Base-by-base conservation (phyloP, 768 basidiomycete species). In the Asterophora lycoperdoides region DNA sequence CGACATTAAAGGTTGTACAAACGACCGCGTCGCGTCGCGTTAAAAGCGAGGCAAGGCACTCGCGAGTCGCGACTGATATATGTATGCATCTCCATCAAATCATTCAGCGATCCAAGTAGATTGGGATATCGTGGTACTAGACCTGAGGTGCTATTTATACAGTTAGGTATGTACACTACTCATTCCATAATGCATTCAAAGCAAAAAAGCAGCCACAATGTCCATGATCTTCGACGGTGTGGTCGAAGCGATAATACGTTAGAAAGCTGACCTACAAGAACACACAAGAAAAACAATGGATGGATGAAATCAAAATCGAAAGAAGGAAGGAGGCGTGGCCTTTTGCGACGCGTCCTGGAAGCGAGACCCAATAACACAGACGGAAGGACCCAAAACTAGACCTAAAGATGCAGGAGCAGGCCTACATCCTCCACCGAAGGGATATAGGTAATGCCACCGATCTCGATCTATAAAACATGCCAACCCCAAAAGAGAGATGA, bases 101-200 rank as follows among this genome's bases (percentile, higher is more conserved):
- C 23, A 5, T 23, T 28, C 40, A 40, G 40, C 40, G 26, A 40
- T 10, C 20, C 40, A 41, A 28, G 40, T 26, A 41, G 40, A 32
- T 44, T 23, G 23, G 33, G 30, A 44, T 44, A 34, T 34, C 30
- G 30, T 32, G 33, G 41, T 19, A 28, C 26, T 23, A 2, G 35
- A 14, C 35, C 29, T 32, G 1, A 1, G 4, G 41, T 50, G 50
- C 58, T 59, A 59, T 14, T 57, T 45, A 59, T 59, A 59, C 58
- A 57, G 47, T 41, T 45, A 49, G 52, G 41, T 57, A 51, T 57
- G 48, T 57, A 59, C 46, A 59, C 44, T 44, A 56, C 53, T 30
- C 41, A 45, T 51, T 55, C 49, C 46, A 23, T 23, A 23, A 23
- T 23, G 23, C 23, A 46, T 48, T 47, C 49, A 51, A 54, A 51